Conservation (phyloP, 305 asterid genomes). For the Fraxinus paxiana region DNA sequence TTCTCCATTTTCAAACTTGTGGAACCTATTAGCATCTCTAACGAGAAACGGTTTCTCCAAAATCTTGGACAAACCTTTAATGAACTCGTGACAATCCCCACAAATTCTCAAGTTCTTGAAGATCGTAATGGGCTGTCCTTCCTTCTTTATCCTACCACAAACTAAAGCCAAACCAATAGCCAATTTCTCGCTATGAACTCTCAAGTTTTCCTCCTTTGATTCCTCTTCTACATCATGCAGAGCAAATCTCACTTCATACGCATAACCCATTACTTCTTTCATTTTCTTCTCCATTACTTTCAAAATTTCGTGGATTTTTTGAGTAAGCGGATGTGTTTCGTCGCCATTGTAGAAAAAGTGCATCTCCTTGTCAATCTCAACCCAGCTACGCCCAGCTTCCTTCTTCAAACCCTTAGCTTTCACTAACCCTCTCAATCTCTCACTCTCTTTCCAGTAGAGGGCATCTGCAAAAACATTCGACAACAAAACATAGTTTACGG, state of each 20-base stretch:
- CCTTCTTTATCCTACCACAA: slow-evolving; percentile 26
- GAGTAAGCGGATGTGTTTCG: slow-evolving; percentile 34
- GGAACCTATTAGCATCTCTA: slow-evolving; percentile 53
- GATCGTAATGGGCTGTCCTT: slow-evolving; percentile 30
- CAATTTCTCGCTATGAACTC: slow-evolving; percentile 50
- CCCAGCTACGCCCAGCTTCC: slow-evolving; percentile 60
- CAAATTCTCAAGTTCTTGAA: slow-evolving; percentile 52
- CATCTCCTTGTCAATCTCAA: slow-evolving; percentile 42
- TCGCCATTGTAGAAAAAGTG: slow-evolving; percentile 47
- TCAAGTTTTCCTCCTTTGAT: slow-evolving; percentile 40
- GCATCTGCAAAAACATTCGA: slow-evolving; percentile 54
- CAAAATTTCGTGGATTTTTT: slow-evolving; percentile 32
- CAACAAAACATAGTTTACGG: slow-evolving; percentile 47
- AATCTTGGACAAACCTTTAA: slow-evolving; percentile 46
- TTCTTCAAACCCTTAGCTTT: slow-evolving; percentile 52
- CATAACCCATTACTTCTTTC: slow-evolving; percentile 40
- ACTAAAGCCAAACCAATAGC: slow-evolving; percentile 48
- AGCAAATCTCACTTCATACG: slow-evolving; percentile 34
- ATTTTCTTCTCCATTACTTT: slow-evolving; percentile 39
- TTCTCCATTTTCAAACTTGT: slow-evolving; percentile 42
- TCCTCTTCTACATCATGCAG: slow-evolving; percentile 54
- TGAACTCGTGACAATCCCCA: slow-evolving; percentile 53
- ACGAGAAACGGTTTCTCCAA: slow-evolving; percentile 35
- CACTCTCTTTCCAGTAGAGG: slow-evolving; percentile 50
- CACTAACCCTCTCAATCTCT: slow-evolving; percentile 36